Evolutionary conservation across 176 grass and related monocot genomes (phyloP), one percentile per base, ranked within the genome.

Genomic region (Avena atlantica): DNA sequence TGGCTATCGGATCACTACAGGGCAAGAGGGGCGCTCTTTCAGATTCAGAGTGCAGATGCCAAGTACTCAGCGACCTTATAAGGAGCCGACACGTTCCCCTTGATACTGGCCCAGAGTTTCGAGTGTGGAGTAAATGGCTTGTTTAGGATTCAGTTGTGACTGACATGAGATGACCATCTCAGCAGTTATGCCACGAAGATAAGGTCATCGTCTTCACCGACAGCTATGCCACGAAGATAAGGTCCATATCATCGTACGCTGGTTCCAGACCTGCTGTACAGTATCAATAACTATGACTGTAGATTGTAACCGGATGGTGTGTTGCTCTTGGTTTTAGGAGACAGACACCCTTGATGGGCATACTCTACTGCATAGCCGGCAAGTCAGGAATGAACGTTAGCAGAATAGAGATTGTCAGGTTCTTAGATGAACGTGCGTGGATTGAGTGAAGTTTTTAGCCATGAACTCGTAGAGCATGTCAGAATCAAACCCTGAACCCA

Each of bases 1-100:
- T 95, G 96, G 96, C 58, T 93, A 49, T 95, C 62, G 21, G 93
- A 96, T 66, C 88, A 93, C 84, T 96, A 96, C 29, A 23, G 77
- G 15, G 85, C 44, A 13, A 79, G 79, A 48, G 86, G 85, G 29
- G 15, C 51, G 16, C 67, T 95, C 51, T 44, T 91, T 80, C 90
- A 24, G 78, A 77, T 91, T 80, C 90, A 24, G 78, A 77, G 69
- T 12, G 81, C 29, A 50, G 58, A 77, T 69, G 20, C 12, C 17
- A 73, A 29, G 67, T 47, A 20, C 31, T 51, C 67, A 5, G 29
- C 75, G 50, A 47, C 74, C 8, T 74, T 12, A n/a, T 90, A 31
- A 70, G 31, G 47, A 78, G 53, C 24, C n/a, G 44, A 2, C 56
- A n/a, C 0, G 14, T 7, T 61, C 15, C 69, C 73, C 24, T 74